These are phyloP conservation scores for Pelargonium exstipulatum DNA, from an alignment of 441 rosid genomes.

Conservation along the genomic window DNA sequence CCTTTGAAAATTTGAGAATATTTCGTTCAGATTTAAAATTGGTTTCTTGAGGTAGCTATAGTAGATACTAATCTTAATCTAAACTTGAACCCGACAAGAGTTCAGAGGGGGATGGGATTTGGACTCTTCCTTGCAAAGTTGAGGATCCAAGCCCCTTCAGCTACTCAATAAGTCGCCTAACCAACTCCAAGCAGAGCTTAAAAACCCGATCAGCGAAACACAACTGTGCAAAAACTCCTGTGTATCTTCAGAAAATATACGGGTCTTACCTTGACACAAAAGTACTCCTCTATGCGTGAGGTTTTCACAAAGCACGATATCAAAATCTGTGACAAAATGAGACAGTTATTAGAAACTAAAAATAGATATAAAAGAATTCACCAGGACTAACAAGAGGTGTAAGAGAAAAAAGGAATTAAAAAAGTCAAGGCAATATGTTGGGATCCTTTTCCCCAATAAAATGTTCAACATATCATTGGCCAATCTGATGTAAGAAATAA, in stretches of 20 bases:
- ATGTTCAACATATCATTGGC: no score
- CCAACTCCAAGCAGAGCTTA: neutral
- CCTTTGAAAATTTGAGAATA: neutral
- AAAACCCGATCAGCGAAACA: neutral
- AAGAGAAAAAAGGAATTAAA: neutral
- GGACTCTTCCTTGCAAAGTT: neutral
- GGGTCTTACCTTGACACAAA: conserved; percentile 56
- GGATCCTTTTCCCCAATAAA: neutral
- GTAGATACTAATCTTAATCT: neutral
- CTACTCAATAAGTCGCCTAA: neutral
- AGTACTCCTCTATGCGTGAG: conserved; percentile 64
- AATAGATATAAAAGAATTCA: conserved; percentile 11
- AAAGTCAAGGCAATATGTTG: conserved; percentile 1
- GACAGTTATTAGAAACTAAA: conserved; percentile 15
- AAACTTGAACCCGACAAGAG: conserved; percentile 5
- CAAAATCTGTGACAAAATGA: conserved; percentile 46
- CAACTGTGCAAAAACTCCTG: neutral
- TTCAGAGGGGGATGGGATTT: neutral
- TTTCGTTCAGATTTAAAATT: neutral
- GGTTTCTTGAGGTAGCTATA: neutral
- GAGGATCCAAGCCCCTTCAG: conserved; percentile 1
- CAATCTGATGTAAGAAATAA: neutral
- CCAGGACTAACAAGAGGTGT: conserved; percentile 1
- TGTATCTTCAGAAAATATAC: neutral
- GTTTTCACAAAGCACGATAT: conserved; percentile 67